phyloP scores from a whole-genome alignment of 1,139 yeast genomes.

The Saccharomycopsis phalli region DNA sequence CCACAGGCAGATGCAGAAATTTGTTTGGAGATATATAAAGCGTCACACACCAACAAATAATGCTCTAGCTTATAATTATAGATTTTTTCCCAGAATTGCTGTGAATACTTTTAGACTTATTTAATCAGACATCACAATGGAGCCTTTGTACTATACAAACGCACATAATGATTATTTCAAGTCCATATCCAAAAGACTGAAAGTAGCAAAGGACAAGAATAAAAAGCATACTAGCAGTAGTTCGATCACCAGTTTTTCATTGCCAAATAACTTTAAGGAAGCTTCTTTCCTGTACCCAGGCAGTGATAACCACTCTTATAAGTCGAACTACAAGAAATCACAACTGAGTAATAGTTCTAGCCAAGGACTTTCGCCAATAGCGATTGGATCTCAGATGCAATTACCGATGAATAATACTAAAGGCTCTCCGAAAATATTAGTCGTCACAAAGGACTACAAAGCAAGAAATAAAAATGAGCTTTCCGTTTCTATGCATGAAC shows the following conservation, averaged over 20 bases:
- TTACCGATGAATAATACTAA: not conserved
- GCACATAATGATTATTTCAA: conserved; percentile 19
- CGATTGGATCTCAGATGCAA: not conserved
- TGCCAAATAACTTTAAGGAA: conserved; percentile 12
- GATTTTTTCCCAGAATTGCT: no score
- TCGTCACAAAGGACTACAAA: conserved; percentile 37
- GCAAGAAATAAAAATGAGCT: conserved; percentile 51
- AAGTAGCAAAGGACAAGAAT: conserved; percentile 8
- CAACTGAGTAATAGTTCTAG: not conserved
- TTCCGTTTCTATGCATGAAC: conserved; percentile 44
- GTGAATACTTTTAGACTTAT: no score
- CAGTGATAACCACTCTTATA: not conserved
- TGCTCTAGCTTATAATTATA: no score
- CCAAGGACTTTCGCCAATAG: not conserved
- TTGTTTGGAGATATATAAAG: conserved; percentile 1
- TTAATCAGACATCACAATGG: conserved; percentile 11
- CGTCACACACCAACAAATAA: no score
- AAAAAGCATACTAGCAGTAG: conserved; percentile 12
- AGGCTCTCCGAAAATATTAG: conserved; percentile 22
- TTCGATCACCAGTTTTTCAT: conserved; percentile 16
- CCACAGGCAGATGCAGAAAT: no score
- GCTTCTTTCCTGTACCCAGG: not conserved
- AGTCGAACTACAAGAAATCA: not conserved
- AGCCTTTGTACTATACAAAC: conserved; percentile 18
- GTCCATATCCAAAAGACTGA: conserved; percentile 16